These are phyloP conservation scores for Ceratocystis cacaofunesta DNA, from an alignment of 2,329 filamentous ascomycete genomes.

Conservation along the genomic window DNA sequence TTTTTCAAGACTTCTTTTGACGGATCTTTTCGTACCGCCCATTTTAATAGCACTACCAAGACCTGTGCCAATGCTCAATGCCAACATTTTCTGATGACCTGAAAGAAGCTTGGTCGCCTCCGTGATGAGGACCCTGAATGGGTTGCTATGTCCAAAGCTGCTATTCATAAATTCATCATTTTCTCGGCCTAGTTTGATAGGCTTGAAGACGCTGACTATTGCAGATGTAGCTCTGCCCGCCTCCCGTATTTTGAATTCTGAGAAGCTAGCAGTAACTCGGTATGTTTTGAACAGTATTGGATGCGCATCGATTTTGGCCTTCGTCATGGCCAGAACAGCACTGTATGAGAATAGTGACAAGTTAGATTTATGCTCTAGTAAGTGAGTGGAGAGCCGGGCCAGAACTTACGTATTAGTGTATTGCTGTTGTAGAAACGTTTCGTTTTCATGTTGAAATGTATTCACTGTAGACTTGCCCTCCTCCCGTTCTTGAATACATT, in stretches of 20 bases:
- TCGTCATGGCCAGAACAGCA: background rate
- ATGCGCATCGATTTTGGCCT: slow-evolving; percentile 12
- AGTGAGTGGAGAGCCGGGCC: too few relatives aligned
- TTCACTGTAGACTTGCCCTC: background rate
- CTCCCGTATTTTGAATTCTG: slow-evolving; percentile 22
- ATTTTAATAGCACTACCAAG: slow-evolving; percentile 19
- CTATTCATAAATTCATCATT: slow-evolving; percentile 22
- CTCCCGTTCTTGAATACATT: background rate
- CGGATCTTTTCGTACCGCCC: slow-evolving; percentile 5
- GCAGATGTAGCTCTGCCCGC: slow-evolving; percentile 23
- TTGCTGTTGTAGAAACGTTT: background rate
- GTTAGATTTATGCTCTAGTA: background rate
- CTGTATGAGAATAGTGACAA: background rate
- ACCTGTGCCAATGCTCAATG: slow-evolving; percentile 21
- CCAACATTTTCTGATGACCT: slow-evolving; percentile 10
- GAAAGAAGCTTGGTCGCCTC: slow-evolving; percentile 22
- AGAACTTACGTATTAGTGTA: background rate
- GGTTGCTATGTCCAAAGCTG: slow-evolving; percentile 24
- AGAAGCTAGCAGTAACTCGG: slow-evolving; percentile 18
- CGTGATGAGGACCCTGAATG: slow-evolving; percentile 21
- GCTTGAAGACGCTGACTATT: slow-evolving; percentile 23
- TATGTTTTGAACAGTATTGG: slow-evolving; percentile 22
- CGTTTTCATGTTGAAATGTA: background rate
- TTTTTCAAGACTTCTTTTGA: background rate
- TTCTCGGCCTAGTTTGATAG: slow-evolving; percentile 21